Conservation (phyloP, 2,329 filamentous ascomycete genomes). For the Phialophora expanda region DNA sequence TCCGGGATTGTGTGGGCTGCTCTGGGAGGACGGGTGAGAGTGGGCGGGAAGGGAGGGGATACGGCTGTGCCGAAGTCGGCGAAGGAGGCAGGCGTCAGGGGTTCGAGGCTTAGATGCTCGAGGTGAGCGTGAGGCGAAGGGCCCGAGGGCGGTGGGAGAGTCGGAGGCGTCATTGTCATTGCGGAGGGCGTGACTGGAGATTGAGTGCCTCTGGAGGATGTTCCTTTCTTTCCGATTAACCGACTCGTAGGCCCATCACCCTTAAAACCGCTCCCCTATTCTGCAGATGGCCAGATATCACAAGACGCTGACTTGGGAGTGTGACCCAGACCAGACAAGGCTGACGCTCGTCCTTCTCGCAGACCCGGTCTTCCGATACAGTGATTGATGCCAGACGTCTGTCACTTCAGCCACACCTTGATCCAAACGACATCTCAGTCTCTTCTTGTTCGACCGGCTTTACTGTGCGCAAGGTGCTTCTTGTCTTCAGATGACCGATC, state of each 20-base stretch:
- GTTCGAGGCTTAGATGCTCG: constrained; percentile 60
- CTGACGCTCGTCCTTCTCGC: neutral
- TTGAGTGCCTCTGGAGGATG: neutral
- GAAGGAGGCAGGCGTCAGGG: constrained; percentile 73
- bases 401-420: neutral
- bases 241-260: neutral
- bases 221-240: neutral
- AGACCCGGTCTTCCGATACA: neutral
- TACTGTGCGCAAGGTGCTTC: neutral
- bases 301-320: neutral
- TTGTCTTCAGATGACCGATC: neutral
- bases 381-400: neutral
- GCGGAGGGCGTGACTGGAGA: neutral
- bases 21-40: constrained; percentile 49
- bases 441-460: neutral
- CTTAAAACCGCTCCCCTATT: neutral
- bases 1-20: constrained; percentile 43
- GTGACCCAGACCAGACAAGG: neutral
- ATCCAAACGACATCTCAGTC: neutral
- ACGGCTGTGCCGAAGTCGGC: constrained; percentile 82
- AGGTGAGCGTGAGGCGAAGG: neutral
- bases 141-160: constrained; percentile 12
- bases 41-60: constrained; percentile 68
- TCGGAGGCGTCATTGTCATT: constrained; percentile 30
- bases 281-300: neutral